Base-by-base conservation (phyloP, 2,329 filamentous ascomycete species). In the Gnomoniopsis smithogilvyi region DNA sequence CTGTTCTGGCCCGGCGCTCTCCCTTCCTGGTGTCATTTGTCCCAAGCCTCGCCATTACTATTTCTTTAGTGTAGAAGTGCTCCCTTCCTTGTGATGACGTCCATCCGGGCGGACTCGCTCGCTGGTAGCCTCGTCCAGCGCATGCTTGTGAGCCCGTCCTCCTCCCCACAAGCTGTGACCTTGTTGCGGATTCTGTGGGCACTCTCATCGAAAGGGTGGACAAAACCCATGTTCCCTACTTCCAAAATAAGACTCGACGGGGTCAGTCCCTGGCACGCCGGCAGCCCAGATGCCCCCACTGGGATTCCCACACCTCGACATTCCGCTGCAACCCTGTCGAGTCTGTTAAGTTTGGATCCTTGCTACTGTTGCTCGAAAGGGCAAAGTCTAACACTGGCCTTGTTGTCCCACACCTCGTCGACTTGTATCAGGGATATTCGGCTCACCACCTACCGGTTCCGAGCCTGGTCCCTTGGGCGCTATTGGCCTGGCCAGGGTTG, bases 381-480 rank as follows among this genome's bases (percentile, higher is more conserved):
- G 70, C 68, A 68, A 54, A 68, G 71, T 73, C 73, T 73, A 74
- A 73, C 66, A 67, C 62, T 62, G 67, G 66, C 66, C 70, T 74
- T 70, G 69, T 70, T 74, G 66, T 68, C 65, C 67, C 62, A 57
- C 61, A 66, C 65, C 65, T 66, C 69, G 70, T 67, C 70, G 68
- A 69, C 67, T 58, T 64, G 66, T 65, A 68, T 67, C 67, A 68
- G 67, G 67, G 67, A 69, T 78, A 73, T 70, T 76, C 77, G 77
- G 78, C 75, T 76, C 75, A 73, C 72, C 72, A 75, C 76, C 76
- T 79, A 79, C 78, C 77, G 77, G 73, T 68, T 76, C 78, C 76
- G 26, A 30, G 26, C 77, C 77, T 76, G 74, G 73, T 70, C 73
- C 74, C 70, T 77, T 72, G 73, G 76, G 72, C 69, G 68, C 68